phyloP scores from a whole-genome alignment of 768 basidiomycete species.

The Udeniomyces megalosporus region DNA sequence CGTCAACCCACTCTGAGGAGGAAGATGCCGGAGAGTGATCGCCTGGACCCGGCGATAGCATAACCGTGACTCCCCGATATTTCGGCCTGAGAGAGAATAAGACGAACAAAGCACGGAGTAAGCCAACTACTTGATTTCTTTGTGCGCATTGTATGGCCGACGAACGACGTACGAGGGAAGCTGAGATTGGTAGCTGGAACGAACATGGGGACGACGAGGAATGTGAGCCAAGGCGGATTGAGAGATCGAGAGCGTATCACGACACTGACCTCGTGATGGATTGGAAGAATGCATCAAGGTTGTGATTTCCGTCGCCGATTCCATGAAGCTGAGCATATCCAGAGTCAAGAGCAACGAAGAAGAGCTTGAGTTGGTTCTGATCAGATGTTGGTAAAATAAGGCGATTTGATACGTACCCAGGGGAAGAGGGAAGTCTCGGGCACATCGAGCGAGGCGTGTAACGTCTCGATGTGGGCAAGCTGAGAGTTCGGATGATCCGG shows the following conservation, averaged over 20 bases:
- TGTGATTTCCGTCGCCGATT: slow-evolving; percentile 9
- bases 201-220: neutral
- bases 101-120: neutral
- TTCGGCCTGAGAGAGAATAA: neutral
- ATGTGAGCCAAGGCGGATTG: neutral
- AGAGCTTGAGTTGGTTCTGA: slow-evolving; percentile 14
- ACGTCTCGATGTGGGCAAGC: slow-evolving; percentile 8
- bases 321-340: slow-evolving; percentile 3
- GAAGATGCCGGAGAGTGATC: neutral
- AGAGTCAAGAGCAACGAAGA: neutral
- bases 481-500: neutral
- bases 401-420: slow-evolving; percentile 75
- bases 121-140: too few species aligned
- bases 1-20: neutral
- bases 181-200: neutral
- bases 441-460: slow-evolving; percentile 36
- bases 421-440: slow-evolving; percentile 73
- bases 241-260: neutral
- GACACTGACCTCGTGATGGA: slow-evolving; percentile 6
- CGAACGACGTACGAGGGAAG: neutral
- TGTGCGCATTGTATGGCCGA: too few species aligned
- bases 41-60: slow-evolving; percentile 3
- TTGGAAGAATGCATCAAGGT: slow-evolving; percentile 9
- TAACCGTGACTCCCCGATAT: slow-evolving; percentile 10
- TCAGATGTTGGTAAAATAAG: slow-evolving; percentile 18